phyloP scores from a whole-genome alignment of 768 basidiomycete species.

The Coprinellus micaceus region DNA sequence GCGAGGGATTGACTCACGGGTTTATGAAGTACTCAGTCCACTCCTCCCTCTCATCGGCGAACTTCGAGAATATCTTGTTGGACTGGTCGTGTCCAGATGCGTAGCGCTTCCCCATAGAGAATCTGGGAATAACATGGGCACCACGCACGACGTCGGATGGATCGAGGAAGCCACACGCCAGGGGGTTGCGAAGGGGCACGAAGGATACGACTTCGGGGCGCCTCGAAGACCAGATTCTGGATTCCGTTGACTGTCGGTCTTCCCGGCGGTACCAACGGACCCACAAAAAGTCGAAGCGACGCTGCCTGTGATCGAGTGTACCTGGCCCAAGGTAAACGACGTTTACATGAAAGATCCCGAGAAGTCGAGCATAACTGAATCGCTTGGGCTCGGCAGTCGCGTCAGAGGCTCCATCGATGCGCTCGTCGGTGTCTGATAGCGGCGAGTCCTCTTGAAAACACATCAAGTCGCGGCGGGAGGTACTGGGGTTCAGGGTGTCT shows the following conservation, averaged over 20 bases:
- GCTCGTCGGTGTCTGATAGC: no score
- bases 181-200: no score
- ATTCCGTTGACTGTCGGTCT: not conserved
- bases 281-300: not conserved
- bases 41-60: not conserved
- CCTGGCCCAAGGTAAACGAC: not conserved
- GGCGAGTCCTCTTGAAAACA: not conserved
- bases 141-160: not conserved
- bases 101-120: not conserved
- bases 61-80: not conserved
- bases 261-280: not conserved
- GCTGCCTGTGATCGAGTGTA: not conserved
- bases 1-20: no score
- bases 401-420: not conserved
- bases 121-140: not conserved
- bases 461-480: not conserved
- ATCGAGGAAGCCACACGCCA: not conserved
- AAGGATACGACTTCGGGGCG: not conserved
- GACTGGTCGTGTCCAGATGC: not conserved
- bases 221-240: not conserved
- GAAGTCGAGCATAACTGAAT: not conserved
- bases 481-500: conserved; percentile 15
- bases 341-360: not conserved
- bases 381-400: not conserved
- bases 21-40: not conserved